Percentiles rank a stretch among this genome's conserved stretches.
Evolutionary conservation across 1,284 basidiomycete species (phyloP).

Genomic region (Moniliella sp.): DNA sequence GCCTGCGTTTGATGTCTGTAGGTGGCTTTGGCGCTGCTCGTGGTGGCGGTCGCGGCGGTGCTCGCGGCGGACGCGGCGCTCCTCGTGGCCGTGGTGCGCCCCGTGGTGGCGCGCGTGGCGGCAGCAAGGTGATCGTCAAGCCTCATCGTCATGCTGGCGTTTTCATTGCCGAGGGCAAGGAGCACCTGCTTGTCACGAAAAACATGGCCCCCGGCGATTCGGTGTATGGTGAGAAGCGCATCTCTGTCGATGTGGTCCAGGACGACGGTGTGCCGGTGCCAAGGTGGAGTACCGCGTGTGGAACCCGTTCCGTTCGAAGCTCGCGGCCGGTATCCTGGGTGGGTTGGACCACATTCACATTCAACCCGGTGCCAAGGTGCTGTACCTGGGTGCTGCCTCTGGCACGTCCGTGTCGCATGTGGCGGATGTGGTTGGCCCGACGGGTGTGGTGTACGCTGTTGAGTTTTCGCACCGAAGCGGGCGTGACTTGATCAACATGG

Average conservation of each 20-base stretch:
- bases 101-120: constrained; percentile 43
- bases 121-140: constrained; percentile 58
- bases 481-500: constrained; percentile 95
- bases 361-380: constrained; percentile 75
- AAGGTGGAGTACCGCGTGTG: constrained; percentile 96
- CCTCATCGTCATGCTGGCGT: constrained; percentile 84
- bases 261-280: constrained; percentile 38
- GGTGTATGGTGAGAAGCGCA: constrained; percentile 82
- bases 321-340: constrained; percentile 86
- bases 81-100: constrained; percentile 10
- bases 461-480: constrained; percentile 93
- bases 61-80: constrained; percentile 23
- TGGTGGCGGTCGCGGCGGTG: constrained; percentile 12
- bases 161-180: constrained; percentile 45
- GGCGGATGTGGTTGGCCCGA: constrained; percentile 88
- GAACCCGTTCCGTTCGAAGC: constrained; percentile 95
- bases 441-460: constrained; percentile 89
- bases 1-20: too few species aligned
- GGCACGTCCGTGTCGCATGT: constrained; percentile 96
- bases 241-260: constrained; percentile 42
- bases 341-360: constrained; percentile 88
- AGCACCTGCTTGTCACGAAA: constrained; percentile 87
- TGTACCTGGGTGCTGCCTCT: constrained; percentile 85
- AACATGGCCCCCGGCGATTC: constrained; percentile 91
- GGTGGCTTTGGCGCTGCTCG: constrained; percentile 8